Conservation (phyloP, 768 basidiomycete species). For the Termitomyces sp. region DNA sequence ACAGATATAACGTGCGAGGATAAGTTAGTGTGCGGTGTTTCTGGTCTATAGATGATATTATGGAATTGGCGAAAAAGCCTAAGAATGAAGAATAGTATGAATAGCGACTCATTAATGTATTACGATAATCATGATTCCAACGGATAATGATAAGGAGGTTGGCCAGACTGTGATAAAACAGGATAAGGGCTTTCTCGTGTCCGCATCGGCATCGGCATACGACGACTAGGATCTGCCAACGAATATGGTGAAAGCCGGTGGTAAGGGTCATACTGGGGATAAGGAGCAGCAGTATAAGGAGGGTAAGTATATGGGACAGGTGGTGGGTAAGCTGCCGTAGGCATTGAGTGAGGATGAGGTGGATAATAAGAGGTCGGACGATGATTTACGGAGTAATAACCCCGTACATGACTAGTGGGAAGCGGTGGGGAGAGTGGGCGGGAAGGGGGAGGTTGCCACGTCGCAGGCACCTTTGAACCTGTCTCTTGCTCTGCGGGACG, state of each 20-base stretch:
- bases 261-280: slow-evolving; percentile 11
- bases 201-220: slow-evolving; percentile 4
- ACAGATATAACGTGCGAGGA: background rate
- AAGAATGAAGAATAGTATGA: background rate
- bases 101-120: background rate
- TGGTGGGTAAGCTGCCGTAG: slow-evolving; percentile 2
- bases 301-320: slow-evolving; percentile 13
- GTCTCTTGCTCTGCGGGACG: background rate
- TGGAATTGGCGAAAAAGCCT: background rate
- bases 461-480: background rate
- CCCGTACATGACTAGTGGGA: slow-evolving; percentile 8
- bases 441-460: background rate
- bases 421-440: background rate
- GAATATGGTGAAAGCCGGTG: slow-evolving; percentile 7
- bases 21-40: background rate
- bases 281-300: slow-evolving; percentile 12
- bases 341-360: slow-evolving; percentile 7
- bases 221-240: slow-evolving; percentile 1
- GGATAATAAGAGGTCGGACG: slow-evolving; percentile 6
- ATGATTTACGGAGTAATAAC: slow-evolving; percentile 8
- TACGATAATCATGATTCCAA: background rate
- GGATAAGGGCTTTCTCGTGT: slow-evolving; percentile 15
- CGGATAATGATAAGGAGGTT: slow-evolving; percentile 15
- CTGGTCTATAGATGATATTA: background rate
- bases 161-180: slow-evolving; percentile 9